Percentiles rank a stretch among this genome's conserved stretches.
Conservation (phyloP, 2,329 filamentous ascomycete species). For the Sphaerulina vaccinii region DNA sequence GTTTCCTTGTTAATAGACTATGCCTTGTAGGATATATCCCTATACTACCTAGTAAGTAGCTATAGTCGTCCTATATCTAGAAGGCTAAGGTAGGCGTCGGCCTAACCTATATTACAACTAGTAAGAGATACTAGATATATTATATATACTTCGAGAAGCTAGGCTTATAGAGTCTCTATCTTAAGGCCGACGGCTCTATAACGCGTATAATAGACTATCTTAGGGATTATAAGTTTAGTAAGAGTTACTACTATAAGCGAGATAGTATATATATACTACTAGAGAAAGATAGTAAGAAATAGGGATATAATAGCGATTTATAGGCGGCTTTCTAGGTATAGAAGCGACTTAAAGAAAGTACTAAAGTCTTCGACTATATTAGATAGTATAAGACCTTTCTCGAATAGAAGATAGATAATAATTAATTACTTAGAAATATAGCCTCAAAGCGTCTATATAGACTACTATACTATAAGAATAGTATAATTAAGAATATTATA, state of each 20-base stretch:
- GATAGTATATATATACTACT: background rate
- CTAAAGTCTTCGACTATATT: background rate
- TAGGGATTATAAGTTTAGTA: background rate
- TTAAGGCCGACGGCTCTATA: background rate
- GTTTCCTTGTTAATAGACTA: background rate
- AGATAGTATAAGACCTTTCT: background rate
- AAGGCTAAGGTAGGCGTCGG: background rate
- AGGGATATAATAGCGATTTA: background rate
- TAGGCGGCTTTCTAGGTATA: background rate
- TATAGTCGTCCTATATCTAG: background rate
- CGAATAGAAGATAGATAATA: no score
- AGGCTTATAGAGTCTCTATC: background rate
- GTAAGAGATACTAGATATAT: background rate
- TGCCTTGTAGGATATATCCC: background rate
- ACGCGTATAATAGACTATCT: background rate
- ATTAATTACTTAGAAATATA: background rate
- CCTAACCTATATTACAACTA: background rate
- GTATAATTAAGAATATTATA: background rate
- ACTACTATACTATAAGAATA: background rate
- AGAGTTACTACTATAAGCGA: background rate
- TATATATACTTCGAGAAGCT: background rate
- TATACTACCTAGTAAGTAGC: background rate
- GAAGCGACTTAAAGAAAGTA: background rate
- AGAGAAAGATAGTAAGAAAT: background rate
- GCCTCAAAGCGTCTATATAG: background rate